These are phyloP conservation scores for Penicillium olsonii DNA, from an alignment of 2,329 filamentous ascomycete species.

Conservation along the genomic window DNA sequence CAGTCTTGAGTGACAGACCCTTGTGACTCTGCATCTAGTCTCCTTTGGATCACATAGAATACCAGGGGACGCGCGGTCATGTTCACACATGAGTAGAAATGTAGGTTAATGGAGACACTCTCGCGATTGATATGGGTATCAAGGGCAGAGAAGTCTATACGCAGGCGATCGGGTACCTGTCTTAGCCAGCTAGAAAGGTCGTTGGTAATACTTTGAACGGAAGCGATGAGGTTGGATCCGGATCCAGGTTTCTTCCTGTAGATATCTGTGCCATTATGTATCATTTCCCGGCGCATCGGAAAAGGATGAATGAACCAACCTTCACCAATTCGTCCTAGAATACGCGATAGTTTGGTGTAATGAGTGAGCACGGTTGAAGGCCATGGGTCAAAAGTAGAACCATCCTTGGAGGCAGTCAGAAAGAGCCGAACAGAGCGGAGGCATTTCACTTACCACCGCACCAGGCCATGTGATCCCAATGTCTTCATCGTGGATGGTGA, in stretches of 20 bases:
- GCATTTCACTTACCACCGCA: conserved; percentile 24
- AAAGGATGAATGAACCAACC: conserved; percentile 16
- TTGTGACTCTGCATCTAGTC: conserved; percentile 41
- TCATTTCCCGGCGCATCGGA: background rate
- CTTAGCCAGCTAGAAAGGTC: conserved; percentile 54
- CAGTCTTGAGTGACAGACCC: conserved; percentile 45
- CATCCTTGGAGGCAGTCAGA: conserved; percentile 13
- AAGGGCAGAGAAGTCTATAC: conserved; percentile 51
- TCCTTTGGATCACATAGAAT: conserved; percentile 55
- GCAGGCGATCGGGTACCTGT: conserved; percentile 50
- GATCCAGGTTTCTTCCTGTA: conserved; percentile 53
- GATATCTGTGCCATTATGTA: conserved; percentile 37
- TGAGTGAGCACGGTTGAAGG: conserved; percentile 52
- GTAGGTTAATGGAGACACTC: conserved; percentile 54
- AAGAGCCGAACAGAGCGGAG: background rate
- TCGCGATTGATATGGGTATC: conserved; percentile 49
- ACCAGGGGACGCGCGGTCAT: conserved; percentile 58
- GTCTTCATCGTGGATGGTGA: conserved; percentile 58
- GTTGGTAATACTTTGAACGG: conserved; percentile 54
- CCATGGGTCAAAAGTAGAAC: conserved; percentile 33
- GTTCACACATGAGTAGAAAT: conserved; percentile 61
- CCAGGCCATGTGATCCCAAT: conserved; percentile 47
- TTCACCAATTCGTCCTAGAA: conserved; percentile 53
- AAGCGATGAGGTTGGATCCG: conserved; percentile 50
- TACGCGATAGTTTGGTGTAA: conserved; percentile 56